A percentile compares a stretch with the other conserved stretches of the same genome.
Evolutionary conservation across 2,329 filamentous ascomycete species (phyloP).

Genomic region (Beauveria scarabaeidicola): DNA sequence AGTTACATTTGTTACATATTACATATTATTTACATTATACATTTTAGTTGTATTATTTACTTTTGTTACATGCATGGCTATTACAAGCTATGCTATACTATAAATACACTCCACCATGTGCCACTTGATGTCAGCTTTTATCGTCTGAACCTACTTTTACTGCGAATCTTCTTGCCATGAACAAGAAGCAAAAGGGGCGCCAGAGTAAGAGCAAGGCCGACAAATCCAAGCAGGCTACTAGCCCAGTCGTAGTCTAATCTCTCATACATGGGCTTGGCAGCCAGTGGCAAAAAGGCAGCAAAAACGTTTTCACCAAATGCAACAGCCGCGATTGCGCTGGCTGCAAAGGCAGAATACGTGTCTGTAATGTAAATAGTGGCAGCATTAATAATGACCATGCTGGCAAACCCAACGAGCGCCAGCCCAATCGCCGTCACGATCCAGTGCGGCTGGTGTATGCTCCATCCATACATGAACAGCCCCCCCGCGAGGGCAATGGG

Average conservation of each 20-base stretch:
- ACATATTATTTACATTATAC: too few species aligned
- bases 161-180: slow-evolving; percentile 7
- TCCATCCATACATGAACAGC: slow-evolving; percentile 13
- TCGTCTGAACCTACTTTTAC: slow-evolving; percentile 7
- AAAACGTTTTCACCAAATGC: slow-evolving; percentile 13
- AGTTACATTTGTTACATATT: too few species aligned
- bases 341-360: slow-evolving; percentile 8
- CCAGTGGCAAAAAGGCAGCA: slow-evolving; percentile 12
- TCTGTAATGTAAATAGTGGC: slow-evolving; percentile 13
- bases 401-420: slow-evolving; percentile 11
- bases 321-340: slow-evolving; percentile 13
- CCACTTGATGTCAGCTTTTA: background rate
- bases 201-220: slow-evolving; percentile 8
- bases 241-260: slow-evolving; percentile 11
- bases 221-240: slow-evolving; percentile 11
- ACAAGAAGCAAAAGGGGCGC: slow-evolving; percentile 9
- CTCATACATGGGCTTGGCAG: slow-evolving; percentile 13
- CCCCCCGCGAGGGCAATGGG: slow-evolving; percentile 10
- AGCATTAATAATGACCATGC: slow-evolving; percentile 10
- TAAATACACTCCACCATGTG: background rate
- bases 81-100: background rate
- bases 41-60: too few species aligned
- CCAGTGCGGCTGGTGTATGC: slow-evolving; percentile 12
- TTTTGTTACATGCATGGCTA: background rate
- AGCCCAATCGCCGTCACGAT: slow-evolving; percentile 9